A percentile compares a stretch with the other conserved stretches of the same genome.
These are phyloP conservation scores for Closterium sp. DNA, from an alignment of 139 green algal species.

Conservation along the genomic window DNA sequence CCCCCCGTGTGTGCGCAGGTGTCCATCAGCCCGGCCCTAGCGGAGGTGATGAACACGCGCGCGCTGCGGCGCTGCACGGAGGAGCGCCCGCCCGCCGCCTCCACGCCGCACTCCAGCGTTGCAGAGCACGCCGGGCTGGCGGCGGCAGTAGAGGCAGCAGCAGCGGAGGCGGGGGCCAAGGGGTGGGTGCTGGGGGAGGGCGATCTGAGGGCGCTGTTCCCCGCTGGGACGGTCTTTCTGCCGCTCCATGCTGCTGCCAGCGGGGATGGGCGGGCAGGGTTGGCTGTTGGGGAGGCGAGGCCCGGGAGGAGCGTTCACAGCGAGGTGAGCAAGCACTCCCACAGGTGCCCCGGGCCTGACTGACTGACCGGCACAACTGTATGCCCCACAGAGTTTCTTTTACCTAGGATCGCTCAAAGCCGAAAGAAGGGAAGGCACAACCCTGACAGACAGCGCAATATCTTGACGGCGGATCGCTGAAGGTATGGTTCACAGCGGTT, in stretches of 20 bases:
- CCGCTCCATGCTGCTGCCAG: background rate
- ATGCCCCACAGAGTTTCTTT: too few relatives aligned
- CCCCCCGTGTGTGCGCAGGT: conserved; percentile 4
- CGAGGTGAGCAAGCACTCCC: background rate
- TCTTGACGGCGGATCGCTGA: too few relatives aligned
- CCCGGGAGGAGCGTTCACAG: background rate
- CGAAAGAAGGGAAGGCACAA: too few relatives aligned
- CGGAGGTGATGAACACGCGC: conserved; percentile 27
- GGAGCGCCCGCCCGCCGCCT: background rate
- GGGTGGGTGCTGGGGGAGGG: conserved; percentile 1
- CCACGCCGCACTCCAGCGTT: background rate
- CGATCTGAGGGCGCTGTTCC: conserved; percentile 24
- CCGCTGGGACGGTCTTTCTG: background rate
- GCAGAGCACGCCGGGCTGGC: background rate
- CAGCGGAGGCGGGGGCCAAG: background rate
- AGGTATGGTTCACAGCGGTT: too few relatives aligned
- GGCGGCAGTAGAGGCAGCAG: background rate
- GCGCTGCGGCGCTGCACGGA: conserved; percentile 18
- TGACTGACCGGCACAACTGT: too few relatives aligned
- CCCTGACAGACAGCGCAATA: too few relatives aligned
- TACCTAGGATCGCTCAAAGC: too few relatives aligned
- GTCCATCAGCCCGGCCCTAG: conserved; percentile 20
- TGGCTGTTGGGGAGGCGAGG: background rate
- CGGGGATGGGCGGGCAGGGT: background rate
- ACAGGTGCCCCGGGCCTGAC: too few relatives aligned